Base-by-base conservation (phyloP, 345 rosid species). In the Brassica carinata region DNA sequence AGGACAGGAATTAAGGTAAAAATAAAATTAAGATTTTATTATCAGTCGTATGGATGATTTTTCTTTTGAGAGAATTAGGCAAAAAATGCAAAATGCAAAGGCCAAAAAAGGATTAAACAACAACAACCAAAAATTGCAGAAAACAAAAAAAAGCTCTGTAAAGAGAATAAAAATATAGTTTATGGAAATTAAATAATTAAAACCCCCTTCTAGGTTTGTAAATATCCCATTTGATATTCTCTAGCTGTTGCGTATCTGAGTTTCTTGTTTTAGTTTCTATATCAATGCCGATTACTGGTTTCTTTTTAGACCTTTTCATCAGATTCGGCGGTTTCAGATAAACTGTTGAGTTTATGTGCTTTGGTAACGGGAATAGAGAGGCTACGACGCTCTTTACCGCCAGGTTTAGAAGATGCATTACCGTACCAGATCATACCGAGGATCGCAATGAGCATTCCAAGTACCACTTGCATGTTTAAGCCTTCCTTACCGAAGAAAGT, bases 401-500 rank as follows among this genome's bases (percentile, higher is more conserved):
- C 97, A 0, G 98, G 97, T 76, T 88, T 96, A 11, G 97, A 87
- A 11, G 99, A 93, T 78, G 94, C 98, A 13, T 93, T 93, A 2
- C 94, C 90, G 13, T 96, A 96, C 97, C 96, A 96, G 76, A 96
- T 62, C 99, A 96, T 96, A 27, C 99, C 97, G 1, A 75, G 79
- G 4, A 93, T 86, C 0, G 99, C 99, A 17, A 96, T 84, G 27
- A 90, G 55, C 98, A 96, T 96, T 0, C 97, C 97, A 43, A 96
- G 17, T 8, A 96, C 76, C 17, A 96, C 97, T 27, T 93, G 99
- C 67, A 90, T 4, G 67, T 90, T 96, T 27, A 96, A 89, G 71
- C 98, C 99, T 71, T 96, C 99, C 62, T 89, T 91, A 7, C 98
- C 98, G 0, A 95, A 95, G 86, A 95, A 89, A 62, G 87, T 71